These are phyloP conservation scores for Thuja plicata DNA, from an alignment of 83 land plant species.

Conservation along the genomic window DNA sequence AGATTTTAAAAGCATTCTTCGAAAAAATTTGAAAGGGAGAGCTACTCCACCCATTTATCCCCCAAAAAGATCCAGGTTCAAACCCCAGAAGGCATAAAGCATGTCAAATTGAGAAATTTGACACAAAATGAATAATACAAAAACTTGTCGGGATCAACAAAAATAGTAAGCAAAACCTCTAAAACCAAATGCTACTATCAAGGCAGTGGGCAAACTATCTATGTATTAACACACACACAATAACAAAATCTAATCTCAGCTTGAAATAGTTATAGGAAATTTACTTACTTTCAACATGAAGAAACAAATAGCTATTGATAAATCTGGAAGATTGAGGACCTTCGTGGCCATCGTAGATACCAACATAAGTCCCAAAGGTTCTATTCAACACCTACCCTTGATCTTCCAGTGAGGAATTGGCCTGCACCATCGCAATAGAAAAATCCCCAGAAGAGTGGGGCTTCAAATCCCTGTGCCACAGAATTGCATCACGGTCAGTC, in stretches of 20 bases:
- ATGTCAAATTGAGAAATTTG: neutral
- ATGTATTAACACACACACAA: neutral
- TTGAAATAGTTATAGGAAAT: neutral
- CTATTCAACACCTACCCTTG: slow-evolving; percentile 58
- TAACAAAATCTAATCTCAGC: neutral
- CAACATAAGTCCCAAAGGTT: slow-evolving; percentile 53
- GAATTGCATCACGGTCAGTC: slow-evolving; percentile 25
- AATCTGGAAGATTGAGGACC: slow-evolving; percentile 73
- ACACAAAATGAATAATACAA: neutral
- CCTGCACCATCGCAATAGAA: slow-evolving; percentile 71
- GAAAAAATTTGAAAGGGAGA: no score
- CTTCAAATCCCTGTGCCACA: slow-evolving; percentile 58
- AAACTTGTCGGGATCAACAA: neutral
- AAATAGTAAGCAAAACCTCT: neutral
- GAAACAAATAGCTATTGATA: slow-evolving; percentile 47
- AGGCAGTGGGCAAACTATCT: neutral
- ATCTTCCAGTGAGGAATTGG: slow-evolving; percentile 60
- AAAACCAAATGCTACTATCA: neutral
- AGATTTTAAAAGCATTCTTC: no score
- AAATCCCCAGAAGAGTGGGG: slow-evolving; percentile 69
- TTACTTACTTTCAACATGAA: slow-evolving; percentile 40
- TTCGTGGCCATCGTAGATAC: slow-evolving; percentile 80
- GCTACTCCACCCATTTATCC: neutral
- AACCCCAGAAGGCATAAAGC: neutral
- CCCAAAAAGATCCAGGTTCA: neutral